Evolutionary conservation across 805 yeast genomes (phyloP).

Genomic region (Saccharomycopsis synnaedendra): DNA sequence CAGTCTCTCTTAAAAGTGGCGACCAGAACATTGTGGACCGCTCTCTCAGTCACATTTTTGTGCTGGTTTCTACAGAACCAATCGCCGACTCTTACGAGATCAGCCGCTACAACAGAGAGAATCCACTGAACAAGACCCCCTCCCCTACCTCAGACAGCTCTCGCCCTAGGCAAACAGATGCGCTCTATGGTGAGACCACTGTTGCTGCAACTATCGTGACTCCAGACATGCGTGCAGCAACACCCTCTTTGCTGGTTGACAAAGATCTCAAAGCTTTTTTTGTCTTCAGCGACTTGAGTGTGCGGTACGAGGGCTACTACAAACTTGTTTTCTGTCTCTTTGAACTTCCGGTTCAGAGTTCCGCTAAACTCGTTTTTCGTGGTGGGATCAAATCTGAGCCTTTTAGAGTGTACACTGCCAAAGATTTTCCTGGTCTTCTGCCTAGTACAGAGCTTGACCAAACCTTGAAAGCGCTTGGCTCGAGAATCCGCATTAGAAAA

Average conservation of each 20-base stretch:
- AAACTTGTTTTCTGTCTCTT: conserved; percentile 21
- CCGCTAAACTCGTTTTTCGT: conserved; percentile 13
- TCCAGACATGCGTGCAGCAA: not conserved
- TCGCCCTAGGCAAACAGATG: conserved; percentile 4
- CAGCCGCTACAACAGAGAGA: conserved; percentile 16
- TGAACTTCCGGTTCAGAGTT: conserved; percentile 19
- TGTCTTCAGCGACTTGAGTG: conserved; percentile 22
- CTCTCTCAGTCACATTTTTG: conserved; percentile 13
- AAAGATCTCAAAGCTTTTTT: conserved; percentile 19
- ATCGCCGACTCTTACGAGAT: conserved; percentile 3
- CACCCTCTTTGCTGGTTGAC: not conserved
- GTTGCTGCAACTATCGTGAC: conserved; percentile 1
- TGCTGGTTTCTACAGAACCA: conserved; percentile 8
- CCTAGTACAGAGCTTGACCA: conserved; percentile 20
- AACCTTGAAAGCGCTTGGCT: conserved; percentile 5
- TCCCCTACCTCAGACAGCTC: too few species aligned
- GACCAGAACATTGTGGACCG: conserved; percentile 22
- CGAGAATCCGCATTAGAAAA: conserved; percentile 7
- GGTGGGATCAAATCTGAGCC: not conserved
- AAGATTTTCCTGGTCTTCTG: conserved; percentile 24
- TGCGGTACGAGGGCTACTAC: conserved; percentile 24
- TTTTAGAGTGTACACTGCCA: conserved; percentile 23
- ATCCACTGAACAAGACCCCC: too few species aligned
- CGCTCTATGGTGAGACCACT: conserved; percentile 18
- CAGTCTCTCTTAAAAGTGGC: conserved; percentile 18